Evolutionary conservation across 73 alveolate genomes (phyloP).

Genomic region (Paramecium pentaurelia): DNA sequence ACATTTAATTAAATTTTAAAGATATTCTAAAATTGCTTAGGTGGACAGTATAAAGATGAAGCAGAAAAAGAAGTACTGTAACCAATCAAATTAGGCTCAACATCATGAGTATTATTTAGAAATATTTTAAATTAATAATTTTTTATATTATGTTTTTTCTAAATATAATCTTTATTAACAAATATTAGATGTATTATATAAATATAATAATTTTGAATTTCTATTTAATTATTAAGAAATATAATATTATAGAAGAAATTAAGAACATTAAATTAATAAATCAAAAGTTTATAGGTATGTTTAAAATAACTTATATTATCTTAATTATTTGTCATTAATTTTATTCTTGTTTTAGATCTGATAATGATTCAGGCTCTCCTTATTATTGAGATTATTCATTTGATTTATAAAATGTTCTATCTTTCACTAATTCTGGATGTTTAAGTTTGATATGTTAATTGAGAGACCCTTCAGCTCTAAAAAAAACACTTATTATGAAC

Average conservation of each 20-base stretch:
- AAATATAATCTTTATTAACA: neutral
- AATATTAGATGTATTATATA: neutral
- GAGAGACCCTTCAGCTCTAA: constrained; percentile 57
- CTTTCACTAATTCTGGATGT: constrained; percentile 58
- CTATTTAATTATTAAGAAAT: neutral
- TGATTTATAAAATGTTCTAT: constrained; percentile 38
- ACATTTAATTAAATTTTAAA: neutral
- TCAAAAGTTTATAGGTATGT: neutral
- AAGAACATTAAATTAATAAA: neutral
- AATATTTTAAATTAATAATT: neutral
- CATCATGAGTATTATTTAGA: neutral
- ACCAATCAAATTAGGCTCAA: neutral
- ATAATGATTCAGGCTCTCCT: neutral
- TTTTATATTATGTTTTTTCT: neutral
- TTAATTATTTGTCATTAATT: neutral
- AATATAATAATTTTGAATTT: neutral
- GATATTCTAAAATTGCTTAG: neutral
- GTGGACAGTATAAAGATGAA: neutral
- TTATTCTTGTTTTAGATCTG: neutral
- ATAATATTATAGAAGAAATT: neutral
- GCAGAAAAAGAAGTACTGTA: neutral
- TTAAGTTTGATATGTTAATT: constrained; percentile 51
- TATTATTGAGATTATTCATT: neutral
- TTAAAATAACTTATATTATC: neutral
- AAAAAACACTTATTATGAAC: neutral